Conservation (phyloP, 78 protist genomes). For the slime mould (Dictyostelium discoideum) region dicty_2.7 NC_007091.3:3046001-3046500, state of each 20-base stretch:
- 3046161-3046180: slow-evolving; percentile 6
- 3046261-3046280: no score
- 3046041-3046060: slow-evolving; percentile 70
- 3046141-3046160: slow-evolving; percentile 51
- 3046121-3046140: slow-evolving; percentile 35
- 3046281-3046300: neutral
- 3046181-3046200: no score
- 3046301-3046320: neutral
- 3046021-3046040: slow-evolving; percentile 72
- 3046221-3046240: no score
- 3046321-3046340: neutral
- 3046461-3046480: no score
- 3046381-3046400: no score
- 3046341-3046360: no score
- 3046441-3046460: no score
- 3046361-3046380: no score
- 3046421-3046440: no score
- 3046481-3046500: neutral
- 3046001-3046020: slow-evolving; percentile 60
- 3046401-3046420: no score
- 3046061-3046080: slow-evolving; percentile 44
- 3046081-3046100: slow-evolving; percentile 63
- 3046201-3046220: no score
- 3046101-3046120: slow-evolving; percentile 51
- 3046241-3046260: no score